Base-by-base conservation (phyloP, 805 yeast species). In the Sugiyamaella chiloensis region DNA sequence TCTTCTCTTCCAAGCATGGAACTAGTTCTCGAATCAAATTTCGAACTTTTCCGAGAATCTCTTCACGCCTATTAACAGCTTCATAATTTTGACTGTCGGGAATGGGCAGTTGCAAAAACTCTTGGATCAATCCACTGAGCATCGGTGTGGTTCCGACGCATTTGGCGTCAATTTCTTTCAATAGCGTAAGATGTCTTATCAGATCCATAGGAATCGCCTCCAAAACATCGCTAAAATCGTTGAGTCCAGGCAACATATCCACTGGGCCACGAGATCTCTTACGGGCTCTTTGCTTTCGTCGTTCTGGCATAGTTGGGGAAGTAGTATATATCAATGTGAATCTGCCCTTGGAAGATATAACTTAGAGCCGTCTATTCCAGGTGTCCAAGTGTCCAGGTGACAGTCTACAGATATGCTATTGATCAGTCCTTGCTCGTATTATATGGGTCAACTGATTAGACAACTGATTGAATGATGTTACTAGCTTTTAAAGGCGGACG, bases 141-240 rank as follows among this genome's bases (percentile, higher is more conserved):
- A 73, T 70, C 0, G 96, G 96, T 7, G 83, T 73, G 0, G 87
- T 74, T 52, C 79, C 75, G 29, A 85, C 85, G 64, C 96, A 87
- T 64, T 91, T 91, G 51, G 98, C 97, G 61, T 90, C 97, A 45
- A 93, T 89, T 62, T 93, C 99, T 60, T 88, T 87, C 54, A 93
- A 70, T 12, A 88, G 70, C 1, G 98, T 93, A 64, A 89, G 81
- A 61, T 90, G 91, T 44, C 90, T 79, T 42, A 89, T 79, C 34
- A 87, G 73, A 56, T 88, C 96, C 47, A 75, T 61, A 0, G 99
- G 99, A 53, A 89, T 73, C 20, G 96, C 96, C 61, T 89, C 95
- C 43, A 91, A 77, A 0, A 89, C 90, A 68, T 93, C 99, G 39
- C 87, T 74, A 47, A 93, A 78, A 64, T 93, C 99, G 67, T 90